Conservation (phyloP, 768 basidiomycete species). For the Hydnomerulius pinastri region DNA sequence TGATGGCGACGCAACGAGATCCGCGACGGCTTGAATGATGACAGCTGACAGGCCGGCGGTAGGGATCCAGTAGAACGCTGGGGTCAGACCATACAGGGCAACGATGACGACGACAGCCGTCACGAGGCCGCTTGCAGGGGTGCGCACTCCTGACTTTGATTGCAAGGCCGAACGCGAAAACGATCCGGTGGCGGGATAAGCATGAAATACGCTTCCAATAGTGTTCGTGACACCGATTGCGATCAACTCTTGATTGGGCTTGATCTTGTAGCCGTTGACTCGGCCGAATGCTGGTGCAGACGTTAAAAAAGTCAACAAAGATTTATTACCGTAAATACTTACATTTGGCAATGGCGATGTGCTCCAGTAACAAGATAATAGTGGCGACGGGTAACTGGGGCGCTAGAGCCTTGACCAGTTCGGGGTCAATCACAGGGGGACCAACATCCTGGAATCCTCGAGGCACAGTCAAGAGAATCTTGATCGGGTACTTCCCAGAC, state of each 20-base stretch:
- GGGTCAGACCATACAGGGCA: conserved; percentile 91
- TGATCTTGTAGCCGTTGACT: conserved; percentile 91
- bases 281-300: conserved; percentile 82
- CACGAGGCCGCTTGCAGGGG: conserved; percentile 85
- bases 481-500: conserved; percentile 78
- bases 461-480: conserved; percentile 81
- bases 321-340: conserved; percentile 24
- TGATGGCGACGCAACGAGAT: conserved; percentile 82
- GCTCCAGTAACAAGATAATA: conserved; percentile 89
- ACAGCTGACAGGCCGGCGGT: conserved; percentile 83
- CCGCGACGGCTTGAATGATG: conserved; percentile 91
- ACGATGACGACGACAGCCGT: conserved; percentile 89
- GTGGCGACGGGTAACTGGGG: conserved; percentile 81
- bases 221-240: conserved; percentile 98
- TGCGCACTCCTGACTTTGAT: conserved; percentile 96
- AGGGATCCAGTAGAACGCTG: conserved; percentile 91
- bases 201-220: conserved; percentile 83
- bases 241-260: conserved; percentile 92
- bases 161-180: conserved; percentile 98
- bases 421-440: conserved; percentile 43
- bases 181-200: conserved; percentile 96
- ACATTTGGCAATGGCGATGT: conserved; percentile 98
- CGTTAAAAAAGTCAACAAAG: conserved; percentile 10
- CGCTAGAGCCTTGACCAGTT: conserved; percentile 67
- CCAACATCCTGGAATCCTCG: conserved; percentile 72